Percentiles rank a stretch among this genome's conserved stretches.
These are phyloP conservation scores for Centrapalus pauciflorus DNA, from an alignment of 129 eudicot genomes.

Conservation along the genomic window DNA sequence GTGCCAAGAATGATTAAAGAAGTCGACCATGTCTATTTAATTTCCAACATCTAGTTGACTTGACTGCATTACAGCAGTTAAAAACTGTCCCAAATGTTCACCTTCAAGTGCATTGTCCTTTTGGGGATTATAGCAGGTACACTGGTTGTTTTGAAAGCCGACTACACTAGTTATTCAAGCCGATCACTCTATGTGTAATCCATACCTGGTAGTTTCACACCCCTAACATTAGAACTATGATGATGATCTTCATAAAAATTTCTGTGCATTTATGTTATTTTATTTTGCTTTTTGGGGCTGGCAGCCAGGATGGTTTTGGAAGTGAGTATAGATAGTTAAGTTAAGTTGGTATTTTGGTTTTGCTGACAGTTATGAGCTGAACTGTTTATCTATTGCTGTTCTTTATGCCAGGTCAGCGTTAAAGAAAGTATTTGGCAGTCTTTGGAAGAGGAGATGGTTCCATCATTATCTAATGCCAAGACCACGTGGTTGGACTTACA, in stretches of 20 bases:
- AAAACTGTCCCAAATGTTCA: neutral
- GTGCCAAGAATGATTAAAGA: neutral
- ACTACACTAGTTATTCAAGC: neutral
- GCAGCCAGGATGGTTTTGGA: neutral
- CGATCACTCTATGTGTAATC: neutral
- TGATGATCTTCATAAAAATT: neutral
- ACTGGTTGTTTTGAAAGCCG: neutral
- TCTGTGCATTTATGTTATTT: neutral
- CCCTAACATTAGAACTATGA: neutral
- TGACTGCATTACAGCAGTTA: neutral
- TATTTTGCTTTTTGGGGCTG: neutral
- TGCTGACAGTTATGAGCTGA: conserved; percentile 12
- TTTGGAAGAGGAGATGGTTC: conserved; percentile 86
- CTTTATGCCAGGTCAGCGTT: conserved; percentile 49
- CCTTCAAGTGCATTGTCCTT: neutral
- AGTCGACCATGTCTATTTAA: neutral
- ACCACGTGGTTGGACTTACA: conserved; percentile 83
- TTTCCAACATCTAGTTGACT: neutral
- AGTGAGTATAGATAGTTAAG: neutral
- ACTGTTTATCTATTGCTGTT: neutral
- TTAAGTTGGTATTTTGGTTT: neutral
- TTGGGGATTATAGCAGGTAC: neutral
- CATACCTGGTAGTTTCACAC: neutral
- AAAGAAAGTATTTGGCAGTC: conserved; percentile 77
- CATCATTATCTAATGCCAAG: conserved; percentile 51